Evolutionary conservation across 2,329 filamentous ascomycete genomes (phyloP).

Genomic region (Pezicula radicicola): DNA sequence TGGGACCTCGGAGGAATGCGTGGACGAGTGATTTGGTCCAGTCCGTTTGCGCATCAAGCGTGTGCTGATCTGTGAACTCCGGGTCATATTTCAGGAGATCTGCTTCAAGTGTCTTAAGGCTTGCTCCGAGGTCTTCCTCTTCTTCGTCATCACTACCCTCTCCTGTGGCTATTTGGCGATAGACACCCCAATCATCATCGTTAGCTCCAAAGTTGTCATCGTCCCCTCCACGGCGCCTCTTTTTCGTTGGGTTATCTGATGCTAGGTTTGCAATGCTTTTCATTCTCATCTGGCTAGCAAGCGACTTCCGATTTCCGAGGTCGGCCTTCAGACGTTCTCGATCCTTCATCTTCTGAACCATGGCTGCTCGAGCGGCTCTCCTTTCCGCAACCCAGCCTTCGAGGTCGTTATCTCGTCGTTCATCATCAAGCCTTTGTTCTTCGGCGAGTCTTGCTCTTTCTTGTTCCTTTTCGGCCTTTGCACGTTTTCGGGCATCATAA

Average conservation of each 20-base stretch:
- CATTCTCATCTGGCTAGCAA: conserved; percentile 96
- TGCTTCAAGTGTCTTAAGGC: conserved; percentile 74
- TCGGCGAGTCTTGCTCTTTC: conserved; percentile 84
- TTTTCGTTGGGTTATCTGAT: conserved; percentile 80
- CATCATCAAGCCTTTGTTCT: conserved; percentile 78
- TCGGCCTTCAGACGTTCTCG: conserved; percentile 91
- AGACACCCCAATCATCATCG: conserved; percentile 97
- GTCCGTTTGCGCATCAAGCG: conserved; percentile 86
- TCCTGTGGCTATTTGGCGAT: conserved; percentile 85
- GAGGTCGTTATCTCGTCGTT: conserved; percentile 79
- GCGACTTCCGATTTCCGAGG: conserved; percentile 91
- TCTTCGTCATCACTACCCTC: conserved; percentile 84
- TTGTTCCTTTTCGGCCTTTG: conserved; percentile 92
- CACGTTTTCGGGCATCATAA: conserved; percentile 86
- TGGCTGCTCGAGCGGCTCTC: conserved; percentile 65
- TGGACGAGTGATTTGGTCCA: conserved; percentile 93
- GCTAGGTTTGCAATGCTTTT: conserved; percentile 96
- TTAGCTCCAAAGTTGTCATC: conserved; percentile 97
- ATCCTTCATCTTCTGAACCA: conserved; percentile 84
- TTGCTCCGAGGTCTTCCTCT: conserved; percentile 77
- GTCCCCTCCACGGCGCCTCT: conserved; percentile 81
- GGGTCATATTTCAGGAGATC: conserved; percentile 86
- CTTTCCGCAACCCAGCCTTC: conserved; percentile 86
- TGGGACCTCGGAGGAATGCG: conserved; percentile 83
- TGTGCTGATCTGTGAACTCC: conserved; percentile 87